phyloP scores from a whole-genome alignment of 2,329 filamentous ascomycete genomes.

The Sordariomycetes sp. region DNA sequence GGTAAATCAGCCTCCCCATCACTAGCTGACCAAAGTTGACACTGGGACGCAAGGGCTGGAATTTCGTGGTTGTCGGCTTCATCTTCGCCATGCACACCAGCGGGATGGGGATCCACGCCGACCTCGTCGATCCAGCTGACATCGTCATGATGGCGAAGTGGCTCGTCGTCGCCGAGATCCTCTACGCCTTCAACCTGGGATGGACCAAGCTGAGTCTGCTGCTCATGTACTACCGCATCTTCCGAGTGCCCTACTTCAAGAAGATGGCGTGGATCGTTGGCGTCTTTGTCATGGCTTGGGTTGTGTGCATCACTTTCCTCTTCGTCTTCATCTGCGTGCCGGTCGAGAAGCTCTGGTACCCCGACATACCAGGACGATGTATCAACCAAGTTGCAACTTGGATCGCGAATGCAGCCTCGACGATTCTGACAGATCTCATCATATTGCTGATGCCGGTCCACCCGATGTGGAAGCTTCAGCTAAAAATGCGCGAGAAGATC shows the following conservation, averaged over 20 bases:
- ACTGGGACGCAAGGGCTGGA: conserved; percentile 21
- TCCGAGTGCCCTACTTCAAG: conserved; percentile 32
- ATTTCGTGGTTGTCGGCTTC: conserved; percentile 33
- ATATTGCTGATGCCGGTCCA: conserved; percentile 35
- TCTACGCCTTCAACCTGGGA: conserved; percentile 37
- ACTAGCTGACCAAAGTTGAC: conserved; percentile 1
- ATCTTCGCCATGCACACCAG: conserved; percentile 35
- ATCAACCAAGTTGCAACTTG: conserved; percentile 40
- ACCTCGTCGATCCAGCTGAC: conserved; percentile 20
- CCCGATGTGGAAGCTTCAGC: conserved; percentile 34
- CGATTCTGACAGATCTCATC: conserved; percentile 34
- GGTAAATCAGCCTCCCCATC: conserved; percentile 17
- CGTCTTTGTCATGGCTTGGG: conserved; percentile 34
- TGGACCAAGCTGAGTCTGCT: conserved; percentile 41
- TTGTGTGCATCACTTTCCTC: conserved; percentile 35
- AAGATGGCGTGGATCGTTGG: conserved; percentile 29
- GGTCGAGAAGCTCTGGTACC: conserved; percentile 38
- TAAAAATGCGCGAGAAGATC: conserved; percentile 29
- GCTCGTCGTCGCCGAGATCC: conserved; percentile 35
- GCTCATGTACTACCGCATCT: conserved; percentile 44
- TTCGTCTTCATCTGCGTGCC: conserved; percentile 44
- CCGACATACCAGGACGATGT: conserved; percentile 31
- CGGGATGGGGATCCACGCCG: conserved; percentile 38
- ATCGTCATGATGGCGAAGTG: conserved; percentile 36
- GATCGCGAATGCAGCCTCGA: conserved; percentile 37